Conservation (phyloP, 2,329 filamentous ascomycete genomes). For the Neospermospora avenae region DNA sequence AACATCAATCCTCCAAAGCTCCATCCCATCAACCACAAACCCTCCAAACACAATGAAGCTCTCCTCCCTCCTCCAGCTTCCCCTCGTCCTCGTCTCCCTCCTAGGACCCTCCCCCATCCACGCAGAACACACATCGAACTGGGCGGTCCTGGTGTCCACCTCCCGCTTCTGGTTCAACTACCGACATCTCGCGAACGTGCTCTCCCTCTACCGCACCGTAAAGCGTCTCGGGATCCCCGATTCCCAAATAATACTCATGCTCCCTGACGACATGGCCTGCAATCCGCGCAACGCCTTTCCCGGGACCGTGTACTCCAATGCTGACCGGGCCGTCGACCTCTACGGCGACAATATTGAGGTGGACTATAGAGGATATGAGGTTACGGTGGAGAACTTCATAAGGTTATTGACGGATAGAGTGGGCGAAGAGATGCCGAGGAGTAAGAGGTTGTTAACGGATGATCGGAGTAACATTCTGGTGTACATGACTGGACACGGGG, state of each 20-base stretch:
- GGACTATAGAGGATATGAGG: constrained; percentile 96
- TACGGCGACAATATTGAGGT: constrained; percentile 99
- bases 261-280: constrained; percentile 99
- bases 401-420: constrained; percentile 90
- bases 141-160: constrained; percentile 97
- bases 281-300: constrained; percentile 98
- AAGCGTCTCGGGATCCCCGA: constrained; percentile 97
- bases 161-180: constrained; percentile 99
- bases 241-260: constrained; percentile 98
- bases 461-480: constrained; percentile 95
- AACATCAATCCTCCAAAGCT: neutral
- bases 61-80: constrained; percentile 36
- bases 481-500: constrained; percentile 98
- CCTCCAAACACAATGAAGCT: constrained; percentile 46
- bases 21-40: neutral
- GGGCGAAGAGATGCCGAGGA: constrained; percentile 89
- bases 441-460: constrained; percentile 90
- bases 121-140: constrained; percentile 92
- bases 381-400: constrained; percentile 99
- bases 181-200: constrained; percentile 93
- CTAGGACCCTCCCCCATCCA: constrained; percentile 40
- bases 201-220: constrained; percentile 95
- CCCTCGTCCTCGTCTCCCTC: constrained; percentile 47
- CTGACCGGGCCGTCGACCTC: constrained; percentile 88
- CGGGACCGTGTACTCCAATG: constrained; percentile 97